A percentile compares a stretch with the other conserved stretches of the same genome.
These are phyloP conservation scores for Phaeosphaeria sp. DNA, from an alignment of 2,329 filamentous ascomycete genomes.

Conservation along the genomic window DNA sequence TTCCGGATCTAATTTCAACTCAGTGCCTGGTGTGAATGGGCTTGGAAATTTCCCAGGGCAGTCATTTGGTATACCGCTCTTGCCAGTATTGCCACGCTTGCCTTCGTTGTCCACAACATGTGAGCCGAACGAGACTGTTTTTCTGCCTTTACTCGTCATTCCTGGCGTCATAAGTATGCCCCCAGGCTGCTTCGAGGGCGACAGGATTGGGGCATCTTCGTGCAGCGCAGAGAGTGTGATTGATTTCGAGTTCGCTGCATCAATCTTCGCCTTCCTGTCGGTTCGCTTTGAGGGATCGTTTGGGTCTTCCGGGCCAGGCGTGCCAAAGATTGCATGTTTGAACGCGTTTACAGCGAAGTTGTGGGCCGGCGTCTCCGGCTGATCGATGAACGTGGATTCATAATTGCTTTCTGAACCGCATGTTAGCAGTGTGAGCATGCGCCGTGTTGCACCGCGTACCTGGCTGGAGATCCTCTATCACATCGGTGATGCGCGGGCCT, in stretches of 20 bases:
- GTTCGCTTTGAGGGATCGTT: constrained; percentile 28
- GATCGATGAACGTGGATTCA: constrained; percentile 57
- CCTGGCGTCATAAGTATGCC: constrained; percentile 71
- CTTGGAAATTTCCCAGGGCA: constrained; percentile 58
- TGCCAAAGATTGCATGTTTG: constrained; percentile 70
- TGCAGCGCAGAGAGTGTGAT: constrained; percentile 27
- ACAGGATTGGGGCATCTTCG: constrained; percentile 39
- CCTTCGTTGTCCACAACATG: constrained; percentile 64
- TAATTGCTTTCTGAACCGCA: constrained; percentile 33
- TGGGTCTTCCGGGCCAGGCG: constrained; percentile 61
- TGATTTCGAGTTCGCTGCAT: constrained; percentile 31
- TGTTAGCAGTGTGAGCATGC: constrained; percentile 16
- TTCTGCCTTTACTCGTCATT: constrained; percentile 62
- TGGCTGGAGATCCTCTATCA: constrained; percentile 44
- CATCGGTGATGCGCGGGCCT: constrained; percentile 46
- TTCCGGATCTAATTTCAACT: constrained; percentile 34
- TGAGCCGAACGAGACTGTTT: constrained; percentile 67
- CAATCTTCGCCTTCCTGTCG: constrained; percentile 35
- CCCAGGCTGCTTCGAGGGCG: constrained; percentile 63
- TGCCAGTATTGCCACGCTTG: constrained; percentile 55
- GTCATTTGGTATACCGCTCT: constrained; percentile 56
- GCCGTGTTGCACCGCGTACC: constrained; percentile 25
- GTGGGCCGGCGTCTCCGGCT: constrained; percentile 70
- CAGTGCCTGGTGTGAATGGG: constrained; percentile 56
- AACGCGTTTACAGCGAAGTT: constrained; percentile 73